Base-by-base conservation (phyloP, 805 yeast species). In the Clavispora carvajalis region DNA sequence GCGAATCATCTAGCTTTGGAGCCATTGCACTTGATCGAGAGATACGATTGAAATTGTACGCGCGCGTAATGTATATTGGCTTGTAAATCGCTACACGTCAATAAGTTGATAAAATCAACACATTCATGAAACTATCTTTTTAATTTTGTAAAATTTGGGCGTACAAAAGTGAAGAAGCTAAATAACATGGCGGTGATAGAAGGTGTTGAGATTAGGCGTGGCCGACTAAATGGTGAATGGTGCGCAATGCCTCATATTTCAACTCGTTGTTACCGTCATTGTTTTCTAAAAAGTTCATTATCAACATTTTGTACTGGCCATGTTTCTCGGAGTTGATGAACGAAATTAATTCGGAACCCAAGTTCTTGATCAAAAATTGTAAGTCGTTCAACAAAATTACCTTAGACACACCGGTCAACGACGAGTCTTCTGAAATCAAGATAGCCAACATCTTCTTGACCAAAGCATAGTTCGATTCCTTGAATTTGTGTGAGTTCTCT, bases 201-300 rank as follows among this genome's bases (percentile, higher is more conserved):
- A 22, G 18, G 10, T 15, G 22, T 9, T 37, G 9, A 15, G 16
- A n/a, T 38, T 36, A 50, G 16, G 54, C 47, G 56, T 87, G 88
- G 3, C 96, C 88, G 39, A 93, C 95, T 54, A 93, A 78, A 42
- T 82, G 77, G 69, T 93, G 99, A n/a, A 96, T 87, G 4, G 97
- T 89, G 62, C 86, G 87, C 57, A 93, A 76, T 2, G 98, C 98
- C 69, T 91, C 96, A 59, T 84, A 93, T 59, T 91, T 86, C 50
- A 93, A 90, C 58, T 87, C 93, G 17, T 90, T 76, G 60, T 89
- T 90, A 31, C 82, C 77, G 43, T 81, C 79, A 55, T 77, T 80
- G 43, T 61, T 58, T 21, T 67, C 74, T 79, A 93, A 80, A 48
- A 89, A 71, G 46, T 77, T 76, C 98, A 93, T 91, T 42, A 93